A percentile compares a stretch with the other conserved stretches of the same genome.
Evolutionary conservation across 345 rosid species (phyloP).

Genomic region (Brassica juncea): DNA sequence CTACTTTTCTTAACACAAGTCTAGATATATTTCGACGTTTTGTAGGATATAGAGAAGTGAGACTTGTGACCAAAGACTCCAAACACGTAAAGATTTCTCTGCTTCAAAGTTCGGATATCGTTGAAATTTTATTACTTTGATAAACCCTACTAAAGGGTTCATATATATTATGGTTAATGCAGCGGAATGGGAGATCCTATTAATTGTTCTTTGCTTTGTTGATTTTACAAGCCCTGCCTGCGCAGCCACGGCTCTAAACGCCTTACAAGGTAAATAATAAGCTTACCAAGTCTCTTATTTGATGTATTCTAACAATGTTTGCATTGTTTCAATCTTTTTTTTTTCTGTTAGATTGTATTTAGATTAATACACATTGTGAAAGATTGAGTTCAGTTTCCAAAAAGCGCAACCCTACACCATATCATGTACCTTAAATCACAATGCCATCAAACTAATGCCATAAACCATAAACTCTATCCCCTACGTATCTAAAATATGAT

Average conservation of each 20-base stretch:
- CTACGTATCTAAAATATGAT: slow-evolving; percentile 33
- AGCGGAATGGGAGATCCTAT: slow-evolving; percentile 88
- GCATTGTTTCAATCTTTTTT: too few species aligned
- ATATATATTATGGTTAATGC: slow-evolving; percentile 30
- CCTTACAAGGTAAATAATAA: slow-evolving; percentile 72
- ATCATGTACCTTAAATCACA: neutral
- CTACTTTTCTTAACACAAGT: slow-evolving; percentile 43
- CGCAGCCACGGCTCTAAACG: slow-evolving; percentile 88
- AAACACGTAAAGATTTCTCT: slow-evolving; percentile 54
- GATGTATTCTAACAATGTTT: too few species aligned
- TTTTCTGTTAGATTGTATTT: too few species aligned
- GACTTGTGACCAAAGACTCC: slow-evolving; percentile 84
- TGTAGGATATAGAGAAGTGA: slow-evolving; percentile 87
- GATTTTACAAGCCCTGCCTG: slow-evolving; percentile 82
- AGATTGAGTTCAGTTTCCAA: too few species aligned
- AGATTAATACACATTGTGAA: too few species aligned
- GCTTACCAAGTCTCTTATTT: neutral
- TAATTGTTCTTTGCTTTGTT: slow-evolving; percentile 72
- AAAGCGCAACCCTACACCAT: neutral
- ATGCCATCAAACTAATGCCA: neutral
- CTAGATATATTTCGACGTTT: slow-evolving; percentile 90
- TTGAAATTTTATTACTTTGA: neutral
- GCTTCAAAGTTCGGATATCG: neutral
- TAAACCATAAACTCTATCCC: neutral
- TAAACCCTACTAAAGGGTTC: neutral